These are phyloP conservation scores for Gracilariopsis chorda DNA, from an alignment of 23 red algal genomes.

Conservation along the genomic window DNA sequence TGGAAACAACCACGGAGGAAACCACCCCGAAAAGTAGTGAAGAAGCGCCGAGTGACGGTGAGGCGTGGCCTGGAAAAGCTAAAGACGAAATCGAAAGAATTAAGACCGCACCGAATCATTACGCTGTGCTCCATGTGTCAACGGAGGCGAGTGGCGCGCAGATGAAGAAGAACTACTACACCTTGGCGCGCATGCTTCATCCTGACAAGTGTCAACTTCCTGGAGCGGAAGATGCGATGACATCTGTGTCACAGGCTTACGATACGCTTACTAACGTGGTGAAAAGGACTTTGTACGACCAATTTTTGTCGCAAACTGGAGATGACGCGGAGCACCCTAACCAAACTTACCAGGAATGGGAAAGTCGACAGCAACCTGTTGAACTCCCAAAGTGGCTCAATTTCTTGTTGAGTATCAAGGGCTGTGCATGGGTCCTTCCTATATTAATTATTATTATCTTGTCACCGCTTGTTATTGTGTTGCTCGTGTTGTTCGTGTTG, in stretches of 20 bases:
- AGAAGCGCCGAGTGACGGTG: background rate
- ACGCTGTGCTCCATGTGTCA: slow-evolving; percentile 84
- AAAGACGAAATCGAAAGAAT: slow-evolving; percentile 78
- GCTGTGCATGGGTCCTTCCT: slow-evolving; percentile 64
- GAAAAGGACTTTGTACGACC: slow-evolving; percentile 92
- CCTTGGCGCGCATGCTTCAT: slow-evolving; percentile 87
- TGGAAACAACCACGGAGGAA: slow-evolving; percentile 1
- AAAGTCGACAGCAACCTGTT: slow-evolving; percentile 81
- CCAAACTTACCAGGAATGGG: slow-evolving; percentile 96
- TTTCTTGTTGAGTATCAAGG: slow-evolving; percentile 63
- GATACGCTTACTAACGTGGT: slow-evolving; percentile 86
- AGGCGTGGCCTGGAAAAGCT: slow-evolving; percentile 34
- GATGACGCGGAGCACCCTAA: slow-evolving; percentile 66
- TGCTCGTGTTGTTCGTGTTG: slow-evolving; percentile 62
- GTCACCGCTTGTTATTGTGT: slow-evolving; percentile 73
- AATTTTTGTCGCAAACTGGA: slow-evolving; percentile 82
- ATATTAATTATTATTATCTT: slow-evolving; percentile 67
- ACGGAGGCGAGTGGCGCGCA: slow-evolving; percentile 53
- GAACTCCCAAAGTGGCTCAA: slow-evolving; percentile 82
- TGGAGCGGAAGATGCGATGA: slow-evolving; percentile 86
- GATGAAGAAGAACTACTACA: slow-evolving; percentile 97
- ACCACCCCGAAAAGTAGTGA: slow-evolving; percentile 12
- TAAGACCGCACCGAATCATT: slow-evolving; percentile 68
- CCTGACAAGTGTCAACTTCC: slow-evolving; percentile 89
- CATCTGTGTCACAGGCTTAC: slow-evolving; percentile 86